phyloP scores from a whole-genome alignment of 148 eudicot genomes.

The Camellia japonica region DNA sequence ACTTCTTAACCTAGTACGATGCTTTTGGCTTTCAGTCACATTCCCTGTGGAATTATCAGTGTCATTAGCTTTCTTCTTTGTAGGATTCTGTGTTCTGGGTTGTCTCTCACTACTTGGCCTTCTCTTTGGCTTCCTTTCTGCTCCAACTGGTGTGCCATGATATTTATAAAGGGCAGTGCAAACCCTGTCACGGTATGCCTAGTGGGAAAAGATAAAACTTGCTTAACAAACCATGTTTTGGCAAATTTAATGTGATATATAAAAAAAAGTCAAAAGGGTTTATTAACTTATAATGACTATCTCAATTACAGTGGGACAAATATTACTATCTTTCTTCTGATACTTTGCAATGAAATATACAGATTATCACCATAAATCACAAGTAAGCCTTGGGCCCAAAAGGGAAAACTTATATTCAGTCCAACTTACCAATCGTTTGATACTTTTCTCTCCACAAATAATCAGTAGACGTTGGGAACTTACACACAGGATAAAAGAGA shows the following conservation, averaged over 20 bases:
- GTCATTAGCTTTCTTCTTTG: constrained; percentile 32
- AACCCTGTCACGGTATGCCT: constrained; percentile 79
- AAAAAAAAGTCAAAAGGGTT: not conserved
- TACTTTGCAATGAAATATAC: not conserved
- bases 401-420: not conserved
- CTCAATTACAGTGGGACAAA: not conserved
- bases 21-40: constrained; percentile 24
- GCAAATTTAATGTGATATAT: not conserved
- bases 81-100: constrained; percentile 25
- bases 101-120: constrained; percentile 41
- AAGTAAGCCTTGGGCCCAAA: not conserved
- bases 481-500: too few species aligned
- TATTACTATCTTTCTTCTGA: not conserved
- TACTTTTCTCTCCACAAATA: too few species aligned
- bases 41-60: constrained; percentile 15
- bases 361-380: not conserved
- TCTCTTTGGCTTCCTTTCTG: constrained; percentile 48
- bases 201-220: constrained; percentile 4
- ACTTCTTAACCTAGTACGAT: constrained; percentile 35
- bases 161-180: constrained; percentile 57
- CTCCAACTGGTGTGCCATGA: constrained; percentile 54
- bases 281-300: not conserved
- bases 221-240: not conserved
- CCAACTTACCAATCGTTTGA: too few species aligned
- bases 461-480: too few species aligned